These are phyloP conservation scores for Suillus placidus DNA, from an alignment of 768 basidiomycete genomes.

Conservation along the genomic window DNA sequence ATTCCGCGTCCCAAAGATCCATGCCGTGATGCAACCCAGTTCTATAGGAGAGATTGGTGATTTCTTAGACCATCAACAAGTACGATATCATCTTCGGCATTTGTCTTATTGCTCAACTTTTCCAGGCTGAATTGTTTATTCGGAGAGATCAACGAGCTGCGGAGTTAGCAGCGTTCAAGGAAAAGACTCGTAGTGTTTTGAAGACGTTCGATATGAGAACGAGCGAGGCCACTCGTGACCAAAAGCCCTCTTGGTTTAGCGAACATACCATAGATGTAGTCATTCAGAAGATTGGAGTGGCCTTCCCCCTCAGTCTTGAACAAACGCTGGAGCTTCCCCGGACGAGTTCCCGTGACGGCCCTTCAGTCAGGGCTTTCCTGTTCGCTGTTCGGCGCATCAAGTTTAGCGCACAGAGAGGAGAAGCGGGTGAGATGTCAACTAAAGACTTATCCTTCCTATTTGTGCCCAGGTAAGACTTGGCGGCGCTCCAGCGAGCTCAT, in stretches of 20 bases:
- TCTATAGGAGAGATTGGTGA: conserved; percentile 91
- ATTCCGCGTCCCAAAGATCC: conserved; percentile 70
- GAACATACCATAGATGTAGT: conserved; percentile 55
- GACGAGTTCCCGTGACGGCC: conserved; percentile 40
- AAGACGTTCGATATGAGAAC: conserved; percentile 70
- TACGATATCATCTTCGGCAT: conserved; percentile 29
- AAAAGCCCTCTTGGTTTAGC: conserved; percentile 54
- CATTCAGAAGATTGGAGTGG: conserved; percentile 78
- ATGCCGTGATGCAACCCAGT: conserved; percentile 93
- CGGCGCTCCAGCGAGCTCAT: not conserved
- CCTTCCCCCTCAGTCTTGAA: conserved; percentile 79
- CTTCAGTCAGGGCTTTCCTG: conserved; percentile 76
- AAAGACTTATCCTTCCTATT: conserved; percentile 84
- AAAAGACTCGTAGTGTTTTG: conserved; percentile 74
- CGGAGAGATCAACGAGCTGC: conserved; percentile 74
- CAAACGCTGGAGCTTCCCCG: conserved; percentile 54
- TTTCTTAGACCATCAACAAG: conserved; percentile 84
- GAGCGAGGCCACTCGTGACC: conserved; percentile 22
- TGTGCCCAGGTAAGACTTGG: conserved; percentile 59
- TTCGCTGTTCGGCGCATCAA: conserved; percentile 77
- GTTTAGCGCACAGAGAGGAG: conserved; percentile 74
- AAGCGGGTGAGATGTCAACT: conserved; percentile 77
- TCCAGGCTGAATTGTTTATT: conserved; percentile 71
- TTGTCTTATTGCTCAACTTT: conserved; percentile 19
- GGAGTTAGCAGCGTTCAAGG: conserved; percentile 83